Base-by-base conservation (phyloP, 1,284 basidiomycete genomes). In the Golubevia sp. region DNA sequence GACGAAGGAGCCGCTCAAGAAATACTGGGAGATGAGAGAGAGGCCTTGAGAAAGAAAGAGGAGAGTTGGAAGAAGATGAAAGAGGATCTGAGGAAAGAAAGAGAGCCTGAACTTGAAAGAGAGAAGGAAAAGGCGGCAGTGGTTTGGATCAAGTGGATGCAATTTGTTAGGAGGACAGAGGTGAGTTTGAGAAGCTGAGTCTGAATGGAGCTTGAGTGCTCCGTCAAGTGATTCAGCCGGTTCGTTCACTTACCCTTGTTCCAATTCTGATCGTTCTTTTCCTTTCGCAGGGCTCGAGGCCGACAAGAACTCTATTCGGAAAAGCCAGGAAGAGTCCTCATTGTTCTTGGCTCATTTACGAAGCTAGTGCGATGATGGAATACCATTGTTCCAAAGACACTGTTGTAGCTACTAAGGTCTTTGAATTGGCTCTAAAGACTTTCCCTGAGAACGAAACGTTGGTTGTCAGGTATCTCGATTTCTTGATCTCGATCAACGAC, bases 111-210 rank as follows among this genome's bases (percentile, higher is more conserved):
- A 27, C 65, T 82, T 44, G 73, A 79, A 30, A 68, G 64, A 24
- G 67, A 77, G 57, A 76, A 73, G 50, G 76, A 78, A 25, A 68
- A 66, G 1, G 63, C 67, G n/a, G 66, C 76, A n/a, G 60, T 82
- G 51, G 71, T 79, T 2, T 83, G 80, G 79, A 81, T 83, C 71
- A 76, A 78, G 58, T 75, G 76, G 61, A 81, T 83, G 79, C 79
- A 83, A 58, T 75, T 79, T 56, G 58, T 77, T 4, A 73, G 80
- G n/a, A 68, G 80, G 2, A 72, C 67, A 23, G 80, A 79, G 56
- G 62, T 63, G 50, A 63, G 62, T 27, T 54, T 59, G 21, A 24
- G n/a, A n/a, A n/a, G n/a, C n/a, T n/a, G n/a, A n/a, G n/a, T n/a
- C n/a, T n/a, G n/a, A 24, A 30, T 13, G 20, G 13, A 58, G 27